Evolutionary conservation across 2,329 filamentous ascomycete species (phyloP), one percentile per base, ranked within the genome.

Genomic region (Falciphora oryzae): DNA sequence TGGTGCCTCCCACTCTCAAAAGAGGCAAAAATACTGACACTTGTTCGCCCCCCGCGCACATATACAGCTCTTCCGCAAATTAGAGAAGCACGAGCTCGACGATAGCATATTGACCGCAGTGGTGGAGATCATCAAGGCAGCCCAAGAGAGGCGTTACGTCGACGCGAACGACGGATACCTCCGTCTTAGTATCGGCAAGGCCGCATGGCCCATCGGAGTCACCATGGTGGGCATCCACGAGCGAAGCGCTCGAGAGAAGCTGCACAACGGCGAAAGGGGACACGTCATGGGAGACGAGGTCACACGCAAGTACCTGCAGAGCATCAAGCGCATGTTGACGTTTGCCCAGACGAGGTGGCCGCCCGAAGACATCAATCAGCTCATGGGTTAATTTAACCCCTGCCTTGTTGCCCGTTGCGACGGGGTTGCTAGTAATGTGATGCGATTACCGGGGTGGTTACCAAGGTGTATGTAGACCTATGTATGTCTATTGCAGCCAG

Each of bases 141-240:
- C 94, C 4, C 95, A 99, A 77, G 89, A 93, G 73, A 85, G 93
- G 66, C 87, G 92, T 68, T 99, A 99, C 73, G 94, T 99, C 60
- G 91, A 97, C 77, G 95, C 95, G 44, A 98, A 98, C 74, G 92
- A 99, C 75, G 93, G 92, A 0, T 99, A 99, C 76, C 81, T 99
- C 66, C 85, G 92, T 63, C 81, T 99, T 64, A 96, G 92, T 75
- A 99, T 99, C 73, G 93, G 93, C 68, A 97, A 97, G 79, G 93
- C 93, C 70, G 95, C 95, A 22, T 99, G 95, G 95, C 95, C 95
- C 29, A 99, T 99, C 73, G 95, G 95, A 78, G 95, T 99, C 56
- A 99, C 95, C 75, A 99, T 98, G 95, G 95, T 99, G 73, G 95
- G 95, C 82, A 99, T 99, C 71, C 95, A 99, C 85, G 95, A 98